Evolutionary conservation across 2,329 filamentous ascomycete genomes (phyloP).

Genomic region (Monilinia fructicola): DNA sequence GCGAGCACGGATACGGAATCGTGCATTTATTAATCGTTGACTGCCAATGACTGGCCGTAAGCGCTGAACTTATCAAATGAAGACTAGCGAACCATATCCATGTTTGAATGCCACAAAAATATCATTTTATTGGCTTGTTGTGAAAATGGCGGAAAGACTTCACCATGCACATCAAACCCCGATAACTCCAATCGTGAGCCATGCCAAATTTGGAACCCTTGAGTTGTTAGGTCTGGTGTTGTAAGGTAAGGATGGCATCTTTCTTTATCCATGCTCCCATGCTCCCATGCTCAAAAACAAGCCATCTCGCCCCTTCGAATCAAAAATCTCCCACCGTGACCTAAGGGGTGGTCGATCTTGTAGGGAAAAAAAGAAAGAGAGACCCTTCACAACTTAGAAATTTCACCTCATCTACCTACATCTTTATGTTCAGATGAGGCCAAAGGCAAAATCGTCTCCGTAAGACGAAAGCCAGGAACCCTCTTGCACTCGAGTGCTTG

Average conservation of each 20-base stretch:
- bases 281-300: conserved; percentile 19
- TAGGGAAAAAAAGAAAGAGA: conserved; percentile 9
- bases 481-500: conserved; percentile 23
- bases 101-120: background rate
- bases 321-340: conserved; percentile 17
- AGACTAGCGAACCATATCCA: conserved; percentile 20
- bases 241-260: conserved; percentile 12
- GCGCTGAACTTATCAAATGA: conserved; percentile 15
- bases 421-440: conserved; percentile 33
- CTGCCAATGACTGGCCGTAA: background rate
- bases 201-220: conserved; percentile 34
- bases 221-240: conserved; percentile 4
- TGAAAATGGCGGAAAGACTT: conserved; percentile 4
- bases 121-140: conserved; percentile 9
- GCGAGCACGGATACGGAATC: conserved; percentile 11
- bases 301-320: conserved; percentile 18
- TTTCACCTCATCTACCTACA: conserved; percentile 28
- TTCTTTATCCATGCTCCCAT: conserved; percentile 9
- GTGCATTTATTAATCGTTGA: conserved; percentile 12
- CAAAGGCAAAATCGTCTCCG: conserved; percentile 31
- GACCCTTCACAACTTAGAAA: conserved; percentile 19
- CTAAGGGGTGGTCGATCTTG: conserved; percentile 12
- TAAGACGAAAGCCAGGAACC: conserved; percentile 29
- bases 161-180: conserved; percentile 27
- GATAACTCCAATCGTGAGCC: conserved; percentile 27